Percentiles rank a stretch among this genome's conserved stretches.
Conservation (phyloP, 169 alveolate species). For the Eimeria falciformis region DNA sequence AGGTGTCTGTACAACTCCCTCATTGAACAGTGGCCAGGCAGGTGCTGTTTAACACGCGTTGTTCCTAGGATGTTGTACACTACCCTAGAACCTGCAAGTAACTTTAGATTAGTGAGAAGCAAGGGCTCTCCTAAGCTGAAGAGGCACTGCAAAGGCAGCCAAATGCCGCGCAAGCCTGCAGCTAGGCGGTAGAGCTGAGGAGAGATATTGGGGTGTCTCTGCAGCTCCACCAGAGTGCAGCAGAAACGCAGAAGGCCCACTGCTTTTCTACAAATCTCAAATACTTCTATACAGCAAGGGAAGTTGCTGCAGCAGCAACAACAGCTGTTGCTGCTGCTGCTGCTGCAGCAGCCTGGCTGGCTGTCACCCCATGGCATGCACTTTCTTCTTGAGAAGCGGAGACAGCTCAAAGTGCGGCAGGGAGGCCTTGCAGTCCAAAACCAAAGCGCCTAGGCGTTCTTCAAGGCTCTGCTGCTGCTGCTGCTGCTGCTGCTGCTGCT, state of each 20-base stretch:
- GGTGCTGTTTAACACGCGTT: too few relatives aligned
- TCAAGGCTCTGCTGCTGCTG: not conserved
- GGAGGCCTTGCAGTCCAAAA: constrained; percentile 47
- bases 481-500: not conserved
- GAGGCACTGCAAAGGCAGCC: not conserved
- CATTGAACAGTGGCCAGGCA: too few relatives aligned
- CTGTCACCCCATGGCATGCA: constrained; percentile 63
- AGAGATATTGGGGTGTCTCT: not conserved
- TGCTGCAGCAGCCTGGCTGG: too few relatives aligned
- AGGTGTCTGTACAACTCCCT: too few relatives aligned
- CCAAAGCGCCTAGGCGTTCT: not conserved
- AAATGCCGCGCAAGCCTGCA: not conserved
- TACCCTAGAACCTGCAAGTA: too few relatives aligned
- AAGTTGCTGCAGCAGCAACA: not conserved
- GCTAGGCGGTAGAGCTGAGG: not conserved
- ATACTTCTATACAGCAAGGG: too few relatives aligned
- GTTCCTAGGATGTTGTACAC: too few relatives aligned
- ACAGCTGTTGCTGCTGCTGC: not conserved
- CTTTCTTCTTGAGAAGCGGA: constrained; percentile 47
- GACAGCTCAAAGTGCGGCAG: constrained; percentile 44
- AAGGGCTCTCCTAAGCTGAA: not conserved
- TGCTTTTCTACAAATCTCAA: too few relatives aligned
- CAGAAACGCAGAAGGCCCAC: too few relatives aligned
- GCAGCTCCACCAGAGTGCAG: too few relatives aligned
- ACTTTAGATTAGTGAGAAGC: too few relatives aligned